Percentiles rank a stretch among this genome's conserved stretches.
Conservation (phyloP, 768 basidiomycete genomes). For the Lactifluus subvellereus region DNA sequence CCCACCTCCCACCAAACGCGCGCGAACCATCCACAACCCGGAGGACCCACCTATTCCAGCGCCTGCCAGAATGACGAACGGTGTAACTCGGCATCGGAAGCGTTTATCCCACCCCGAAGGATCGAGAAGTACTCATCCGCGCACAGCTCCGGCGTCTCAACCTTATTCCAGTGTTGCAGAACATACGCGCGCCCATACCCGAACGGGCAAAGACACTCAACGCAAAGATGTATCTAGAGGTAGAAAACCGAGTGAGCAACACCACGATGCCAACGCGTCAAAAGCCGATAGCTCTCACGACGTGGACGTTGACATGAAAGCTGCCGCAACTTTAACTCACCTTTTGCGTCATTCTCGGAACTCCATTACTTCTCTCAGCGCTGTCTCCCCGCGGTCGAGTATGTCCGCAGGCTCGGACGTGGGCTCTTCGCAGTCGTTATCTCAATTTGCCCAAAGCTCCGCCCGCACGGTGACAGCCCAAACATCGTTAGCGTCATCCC, state of each 20-base stretch:
- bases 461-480: slow-evolving; percentile 43
- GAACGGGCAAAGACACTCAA: slow-evolving; percentile 11
- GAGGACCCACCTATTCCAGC: slow-evolving; percentile 60
- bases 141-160: slow-evolving; percentile 10
- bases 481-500: slow-evolving; percentile 36
- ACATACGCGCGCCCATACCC: slow-evolving; percentile 23
- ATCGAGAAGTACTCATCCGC: slow-evolving; percentile 12
- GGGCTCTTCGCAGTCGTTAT: slow-evolving; percentile 54
- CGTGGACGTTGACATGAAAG: slow-evolving; percentile 72
- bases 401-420: slow-evolving; percentile 62
- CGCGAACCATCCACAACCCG: slow-evolving; percentile 73
- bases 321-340: slow-evolving; percentile 73
- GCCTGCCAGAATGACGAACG: slow-evolving; percentile 33
- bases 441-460: slow-evolving; percentile 65
- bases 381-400: slow-evolving; percentile 66
- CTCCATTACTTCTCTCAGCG: slow-evolving; percentile 45
- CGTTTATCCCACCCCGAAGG: slow-evolving; percentile 23
- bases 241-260: slow-evolving; percentile 6
- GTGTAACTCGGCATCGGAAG: slow-evolving; percentile 25
- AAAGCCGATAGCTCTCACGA: slow-evolving; percentile 35
- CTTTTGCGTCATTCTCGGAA: slow-evolving; percentile 61
- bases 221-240: slow-evolving; percentile 12
- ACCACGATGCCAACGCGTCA: slow-evolving; percentile 6
- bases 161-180: slow-evolving; percentile 22
- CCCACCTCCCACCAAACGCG: slow-evolving; percentile 68